Base-by-base conservation (phyloP, 2,329 filamentous ascomycete genomes). In the Fusarium sp. region DNA sequence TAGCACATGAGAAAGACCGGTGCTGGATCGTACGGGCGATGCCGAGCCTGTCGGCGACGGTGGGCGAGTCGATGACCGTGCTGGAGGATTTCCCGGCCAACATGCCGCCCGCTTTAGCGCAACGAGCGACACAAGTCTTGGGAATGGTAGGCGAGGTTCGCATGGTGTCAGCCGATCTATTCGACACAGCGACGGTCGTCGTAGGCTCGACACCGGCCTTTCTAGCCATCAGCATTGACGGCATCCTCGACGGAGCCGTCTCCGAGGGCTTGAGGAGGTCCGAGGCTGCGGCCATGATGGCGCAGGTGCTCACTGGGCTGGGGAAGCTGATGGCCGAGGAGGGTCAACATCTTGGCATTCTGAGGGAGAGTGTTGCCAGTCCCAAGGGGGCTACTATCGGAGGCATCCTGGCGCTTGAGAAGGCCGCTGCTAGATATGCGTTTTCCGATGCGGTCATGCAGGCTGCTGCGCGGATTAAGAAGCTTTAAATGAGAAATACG, bases 171-270 rank as follows among this genome's bases (percentile, higher is more conserved):
- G 36, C 56, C 20, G 56, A 59, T 11, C n/a, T 59, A 31, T 59
- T 59, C 18, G 56, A 59, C 42, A 59, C 51, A 40, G 56, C 48
- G 33, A 53, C 56, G 15, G 22, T 59, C 34, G 34, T 59, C 8
- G 56, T 59, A 38, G 56, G 56, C 13, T 59, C 56, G 22, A 53
- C 56, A 34, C 51, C 51, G 48, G 56, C 56, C 15, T 53, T 59
- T 39, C 34, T 59, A 28, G 36, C 56, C 26, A 51, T 59, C 13
- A 40, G 34, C 11, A 40, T 59, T 44, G 56, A 59, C 31, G 56
- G 56, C 26, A 42, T 59, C 51, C 34, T 59, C 9, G 49, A 59
- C 38, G 56, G 56, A 18, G 51, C 48, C 26, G 56, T 59, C 24
- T 53, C 44, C 22, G 56, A 59, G n/a, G 56, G 56, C 17, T 34